Base-by-base conservation (phyloP, 1,284 basidiomycete species). In the Irpex sp. region DNA sequence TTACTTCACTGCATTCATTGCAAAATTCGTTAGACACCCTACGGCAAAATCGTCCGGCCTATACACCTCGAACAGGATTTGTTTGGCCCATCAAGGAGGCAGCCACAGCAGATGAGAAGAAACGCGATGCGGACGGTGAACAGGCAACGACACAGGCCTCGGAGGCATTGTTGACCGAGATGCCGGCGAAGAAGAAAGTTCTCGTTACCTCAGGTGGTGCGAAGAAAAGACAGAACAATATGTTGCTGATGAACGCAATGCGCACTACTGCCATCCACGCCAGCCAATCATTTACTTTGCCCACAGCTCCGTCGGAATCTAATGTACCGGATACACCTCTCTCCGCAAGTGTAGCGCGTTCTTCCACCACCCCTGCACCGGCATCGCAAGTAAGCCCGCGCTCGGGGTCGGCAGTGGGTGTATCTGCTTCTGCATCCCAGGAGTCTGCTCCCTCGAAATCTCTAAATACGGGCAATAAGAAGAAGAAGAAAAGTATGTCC, bases 11-110 rank as follows among this genome's bases (percentile, higher is more conserved):
- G 34, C 83, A 85, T 69, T 84, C 90, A 7, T 77, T 93, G 36
- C 89, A 92, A 82, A 82, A 82, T 2, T 91, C 91, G 3, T 78
- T 93, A 56, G 87, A 91, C 68, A 82, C 82, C 58, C 77, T 93
- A 66, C 87, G 89, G 63, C 80, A 81, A 65, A 82, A 90, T 70
- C 80, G 87, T 65, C 91, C 91, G 5, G 88, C 89, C 64, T 92
- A 90, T 71, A 90, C 89, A 13, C 91, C 91, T 61, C 83, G 91
- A 52, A 88, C 88, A 48, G 91, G 91, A 7, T 92, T 92, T 69
- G 83, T 88, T 2, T 93, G 91, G 91, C 91, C 91, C 49, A 85
- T 93, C 65, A 78, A 82, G 62, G 89, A 90, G 67, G 73, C 83
- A 15, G 77, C 81, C 17, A 67, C 79, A 8, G 79, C 83, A 9